Percentiles rank a stretch among this genome's conserved stretches.
Evolutionary conservation across 768 basidiomycete species (phyloP).

Genomic region (Leucosporidium yakuticum): DNA sequence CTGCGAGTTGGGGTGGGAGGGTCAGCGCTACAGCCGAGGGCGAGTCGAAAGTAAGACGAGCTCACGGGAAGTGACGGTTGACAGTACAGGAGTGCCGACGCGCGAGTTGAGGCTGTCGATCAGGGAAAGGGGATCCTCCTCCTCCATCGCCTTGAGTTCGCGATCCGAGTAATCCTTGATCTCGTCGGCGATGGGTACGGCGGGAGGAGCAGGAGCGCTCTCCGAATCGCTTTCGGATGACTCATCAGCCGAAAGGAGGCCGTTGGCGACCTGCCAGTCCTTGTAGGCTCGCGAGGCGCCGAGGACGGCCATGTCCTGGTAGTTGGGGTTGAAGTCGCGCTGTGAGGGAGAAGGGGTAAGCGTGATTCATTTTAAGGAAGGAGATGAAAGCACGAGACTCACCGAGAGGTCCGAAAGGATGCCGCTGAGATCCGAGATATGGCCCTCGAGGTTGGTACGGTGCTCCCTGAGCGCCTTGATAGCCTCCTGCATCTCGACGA

Average conservation of each 20-base stretch:
- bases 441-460: slow-evolving; percentile 64
- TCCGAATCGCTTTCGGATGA: slow-evolving; percentile 41
- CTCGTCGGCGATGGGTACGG: slow-evolving; percentile 18
- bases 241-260: slow-evolving; percentile 48
- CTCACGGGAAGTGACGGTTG: slow-evolving; percentile 19
- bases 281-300: slow-evolving; percentile 95
- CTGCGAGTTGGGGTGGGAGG: slow-evolving; percentile 46
- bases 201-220: neutral
- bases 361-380: too few relatives aligned
- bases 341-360: slow-evolving; percentile 42
- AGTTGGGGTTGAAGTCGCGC: slow-evolving; percentile 91
- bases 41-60: neutral
- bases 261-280: slow-evolving; percentile 46
- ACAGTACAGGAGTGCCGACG: slow-evolving; percentile 1
- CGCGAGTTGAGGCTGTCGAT: slow-evolving; percentile 34
- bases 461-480: slow-evolving; percentile 70
- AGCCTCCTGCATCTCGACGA: slow-evolving; percentile 65
- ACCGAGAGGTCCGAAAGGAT: slow-evolving; percentile 64
- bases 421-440: slow-evolving; percentile 69
- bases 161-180: slow-evolving; percentile 42
- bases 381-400: neutral
- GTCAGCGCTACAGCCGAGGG: neutral
- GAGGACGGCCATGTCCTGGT: slow-evolving; percentile 98
- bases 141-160: slow-evolving; percentile 49
- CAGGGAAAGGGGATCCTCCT: slow-evolving; percentile 40